Evolutionary conservation across 257 asterid genomes (phyloP).

Genomic region (Avicennia marina): DNA sequence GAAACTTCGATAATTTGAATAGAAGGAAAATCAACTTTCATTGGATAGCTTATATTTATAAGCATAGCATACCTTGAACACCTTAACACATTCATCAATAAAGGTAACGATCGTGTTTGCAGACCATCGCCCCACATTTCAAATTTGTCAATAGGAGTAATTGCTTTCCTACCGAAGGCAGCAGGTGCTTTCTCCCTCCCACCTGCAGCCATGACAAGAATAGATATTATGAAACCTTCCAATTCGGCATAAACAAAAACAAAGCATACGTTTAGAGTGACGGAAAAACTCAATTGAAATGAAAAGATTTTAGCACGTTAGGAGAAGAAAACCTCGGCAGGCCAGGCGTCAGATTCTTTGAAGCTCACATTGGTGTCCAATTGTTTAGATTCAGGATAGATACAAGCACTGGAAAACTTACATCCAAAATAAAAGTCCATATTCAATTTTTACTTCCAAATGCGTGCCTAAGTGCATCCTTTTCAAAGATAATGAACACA

Average conservation of each 20-base stretch:
- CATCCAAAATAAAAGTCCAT: conserved; percentile 1
- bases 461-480: no score
- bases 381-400: conserved; percentile 86
- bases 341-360: conserved; percentile 94
- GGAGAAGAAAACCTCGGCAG: conserved; percentile 66
- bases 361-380: conserved; percentile 84
- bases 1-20: not conserved
- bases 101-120: conserved; percentile 86
- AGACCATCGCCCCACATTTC: conserved; percentile 96
- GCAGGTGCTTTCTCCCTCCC: conserved; percentile 95
- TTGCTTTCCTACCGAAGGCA: conserved; percentile 76
- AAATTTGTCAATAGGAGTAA: conserved; percentile 64
- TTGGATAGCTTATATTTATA: not conserved
- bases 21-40: not conserved
- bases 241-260: conserved; percentile 37
- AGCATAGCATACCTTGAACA: conserved; percentile 67
- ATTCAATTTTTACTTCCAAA: conserved; percentile 3
- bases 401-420: conserved; percentile 89
- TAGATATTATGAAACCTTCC: conserved; percentile 94
- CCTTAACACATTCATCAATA: conserved; percentile 88
- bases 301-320: conserved; percentile 5
- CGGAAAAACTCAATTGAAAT: not conserved
- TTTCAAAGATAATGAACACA: conserved; percentile 4
- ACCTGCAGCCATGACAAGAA: conserved; percentile 38
- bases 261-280: not conserved